Percentiles rank a stretch among this genome's conserved stretches.
phyloP scores from a whole-genome alignment of 169 alveolate genomes.

The Plasmodium cynomolgi region DNA sequence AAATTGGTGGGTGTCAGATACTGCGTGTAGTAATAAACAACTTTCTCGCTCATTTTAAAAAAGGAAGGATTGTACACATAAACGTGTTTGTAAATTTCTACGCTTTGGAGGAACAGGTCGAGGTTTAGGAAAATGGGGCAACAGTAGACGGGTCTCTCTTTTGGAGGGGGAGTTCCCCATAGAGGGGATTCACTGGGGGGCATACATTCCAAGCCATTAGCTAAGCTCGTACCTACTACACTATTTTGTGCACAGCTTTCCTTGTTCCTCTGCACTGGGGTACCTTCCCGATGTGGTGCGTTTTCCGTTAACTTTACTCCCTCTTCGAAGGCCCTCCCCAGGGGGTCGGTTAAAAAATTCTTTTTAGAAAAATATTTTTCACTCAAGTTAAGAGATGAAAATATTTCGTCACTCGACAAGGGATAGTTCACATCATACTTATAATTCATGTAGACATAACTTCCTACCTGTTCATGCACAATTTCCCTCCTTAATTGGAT shows the following conservation, averaged over 20 bases:
- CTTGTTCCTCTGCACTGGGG: background rate
- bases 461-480: constrained; percentile 37
- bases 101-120: constrained; percentile 52
- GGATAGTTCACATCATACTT: constrained; percentile 64
- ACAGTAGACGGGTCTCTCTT: background rate
- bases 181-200: background rate
- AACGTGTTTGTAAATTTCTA: constrained; percentile 59
- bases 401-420: constrained; percentile 14
- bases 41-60: constrained; percentile 50
- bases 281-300: background rate
- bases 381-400: constrained; percentile 13
- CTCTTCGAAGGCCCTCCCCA: background rate
- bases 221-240: background rate
- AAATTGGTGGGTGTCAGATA: constrained; percentile 40
- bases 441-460: constrained; percentile 42
- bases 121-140: constrained; percentile 59
- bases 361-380: background rate
- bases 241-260: background rate
- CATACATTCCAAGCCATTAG: background rate
- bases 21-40: constrained; percentile 69
- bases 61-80: constrained; percentile 53
- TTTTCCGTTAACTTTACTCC: background rate
- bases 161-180: background rate
- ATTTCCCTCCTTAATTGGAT: constrained; percentile 2
- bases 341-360: background rate